Conservation (phyloP, 2,329 filamentous ascomycete genomes). For the Scleromitrula shiraiana region DNA sequence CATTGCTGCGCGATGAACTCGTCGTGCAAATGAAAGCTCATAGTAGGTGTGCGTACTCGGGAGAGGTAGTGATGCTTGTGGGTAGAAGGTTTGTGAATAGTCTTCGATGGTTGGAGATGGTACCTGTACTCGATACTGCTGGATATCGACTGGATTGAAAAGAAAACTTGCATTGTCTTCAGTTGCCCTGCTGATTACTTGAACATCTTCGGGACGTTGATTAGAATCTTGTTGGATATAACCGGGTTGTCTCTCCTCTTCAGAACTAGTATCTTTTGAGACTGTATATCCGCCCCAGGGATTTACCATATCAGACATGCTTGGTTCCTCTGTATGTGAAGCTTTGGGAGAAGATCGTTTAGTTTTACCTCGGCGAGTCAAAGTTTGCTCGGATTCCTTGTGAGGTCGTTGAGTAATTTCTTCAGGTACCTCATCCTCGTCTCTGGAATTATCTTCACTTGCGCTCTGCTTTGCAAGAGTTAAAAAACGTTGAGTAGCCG, state of each 20-base stretch:
- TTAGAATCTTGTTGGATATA: conserved; percentile 11
- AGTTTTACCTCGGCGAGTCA: not conserved
- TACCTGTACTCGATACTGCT: conserved; percentile 24
- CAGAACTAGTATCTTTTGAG: conserved; percentile 16
- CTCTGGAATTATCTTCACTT: conserved; percentile 31
- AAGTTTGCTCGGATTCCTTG: not conserved
- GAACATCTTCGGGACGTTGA: conserved; percentile 30
- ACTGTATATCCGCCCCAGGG: conserved; percentile 22
- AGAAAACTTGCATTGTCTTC: conserved; percentile 47
- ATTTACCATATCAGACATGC: not conserved
- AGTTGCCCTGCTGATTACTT: conserved; percentile 44
- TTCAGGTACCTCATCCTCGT: conserved; percentile 17
- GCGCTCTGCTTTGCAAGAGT: conserved; percentile 42
- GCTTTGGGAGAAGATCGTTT: conserved; percentile 6
- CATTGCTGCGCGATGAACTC: conserved; percentile 56
- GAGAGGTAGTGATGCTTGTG: conserved; percentile 32
- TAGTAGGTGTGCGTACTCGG: conserved; percentile 51
- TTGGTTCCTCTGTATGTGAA: not conserved
- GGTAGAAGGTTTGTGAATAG: conserved; percentile 22
- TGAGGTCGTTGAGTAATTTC: conserved; percentile 11
- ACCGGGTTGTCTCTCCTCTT: conserved; percentile 15
- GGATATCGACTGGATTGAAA: conserved; percentile 30
- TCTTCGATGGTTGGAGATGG: conserved; percentile 22
- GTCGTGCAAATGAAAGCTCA: conserved; percentile 61
- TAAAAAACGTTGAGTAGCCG: conserved; percentile 50